Evolutionary conservation across 1,284 basidiomycete species (phyloP).

Genomic region (Golubevia sp.): DNA sequence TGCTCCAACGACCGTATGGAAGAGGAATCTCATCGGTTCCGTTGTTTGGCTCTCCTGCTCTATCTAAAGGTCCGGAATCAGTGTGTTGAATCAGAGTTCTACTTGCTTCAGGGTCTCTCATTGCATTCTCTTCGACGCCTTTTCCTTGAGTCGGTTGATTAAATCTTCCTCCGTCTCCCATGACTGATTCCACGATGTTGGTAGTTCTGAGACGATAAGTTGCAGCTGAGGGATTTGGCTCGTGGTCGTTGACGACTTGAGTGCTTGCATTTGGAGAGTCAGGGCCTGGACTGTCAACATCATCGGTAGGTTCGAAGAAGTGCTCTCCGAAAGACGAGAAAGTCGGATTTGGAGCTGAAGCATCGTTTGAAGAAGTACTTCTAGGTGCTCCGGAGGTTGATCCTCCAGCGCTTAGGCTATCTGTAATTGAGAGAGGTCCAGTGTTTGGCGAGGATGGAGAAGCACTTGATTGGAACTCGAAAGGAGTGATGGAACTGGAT

Average conservation of each 20-base stretch:
- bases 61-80: slow-evolving; percentile 25
- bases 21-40: slow-evolving; percentile 31
- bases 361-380: neutral
- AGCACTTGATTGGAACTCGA: slow-evolving; percentile 19
- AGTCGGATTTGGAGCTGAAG: neutral
- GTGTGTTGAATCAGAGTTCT: slow-evolving; percentile 22
- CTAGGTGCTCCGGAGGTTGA: slow-evolving; percentile 18
- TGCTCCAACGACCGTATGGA: slow-evolving; percentile 33
- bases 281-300: neutral
- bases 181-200: neutral
- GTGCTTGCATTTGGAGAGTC: no score
- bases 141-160: no score
- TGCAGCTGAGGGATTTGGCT: no score
- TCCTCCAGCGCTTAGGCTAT: slow-evolving; percentile 8
- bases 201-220: neutral
- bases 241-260: no score
- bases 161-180: no score
- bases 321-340: neutral
- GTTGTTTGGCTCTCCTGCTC: no score
- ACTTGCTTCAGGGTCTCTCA: slow-evolving; percentile 1
- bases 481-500: slow-evolving; percentile 18
- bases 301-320: neutral
- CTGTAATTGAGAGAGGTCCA: neutral
- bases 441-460: neutral
- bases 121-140: no score